These are phyloP conservation scores for Pichia rugopelliculosa DNA, from an alignment of 805 yeast genomes.

Conservation along the genomic window DNA sequence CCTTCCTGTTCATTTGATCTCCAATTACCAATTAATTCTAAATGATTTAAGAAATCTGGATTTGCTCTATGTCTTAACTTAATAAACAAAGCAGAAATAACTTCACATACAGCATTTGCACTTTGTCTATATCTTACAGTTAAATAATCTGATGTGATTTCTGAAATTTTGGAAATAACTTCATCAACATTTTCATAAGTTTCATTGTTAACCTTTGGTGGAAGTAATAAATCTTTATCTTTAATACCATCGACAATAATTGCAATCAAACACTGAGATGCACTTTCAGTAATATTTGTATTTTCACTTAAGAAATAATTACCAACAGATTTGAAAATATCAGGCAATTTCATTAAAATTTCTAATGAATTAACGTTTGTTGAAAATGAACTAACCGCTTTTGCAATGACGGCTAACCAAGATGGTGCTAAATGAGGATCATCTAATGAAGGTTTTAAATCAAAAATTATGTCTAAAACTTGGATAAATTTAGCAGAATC, in stretches of 20 bases:
- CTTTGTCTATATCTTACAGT: conserved; percentile 71
- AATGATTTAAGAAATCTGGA: conserved; percentile 60
- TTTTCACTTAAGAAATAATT: conserved; percentile 64
- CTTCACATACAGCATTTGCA: conserved; percentile 64
- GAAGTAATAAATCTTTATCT: conserved; percentile 48
- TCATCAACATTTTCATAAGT: conserved; percentile 51
- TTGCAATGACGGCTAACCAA: conserved; percentile 92
- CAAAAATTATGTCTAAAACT: conserved; percentile 65
- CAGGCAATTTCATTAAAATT: conserved; percentile 51
- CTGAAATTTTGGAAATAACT: conserved; percentile 43
- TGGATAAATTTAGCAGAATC: conserved; percentile 57
- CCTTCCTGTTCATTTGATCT: conserved; percentile 68
- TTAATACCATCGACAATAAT: conserved; percentile 61
- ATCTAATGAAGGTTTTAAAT: conserved; percentile 71
- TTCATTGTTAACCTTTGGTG: conserved; percentile 41
- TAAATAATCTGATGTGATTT: conserved; percentile 46
- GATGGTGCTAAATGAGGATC: conserved; percentile 86
- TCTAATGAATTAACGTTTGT: conserved; percentile 38
- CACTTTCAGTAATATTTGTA: conserved; percentile 58
- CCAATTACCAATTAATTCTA: conserved; percentile 77
- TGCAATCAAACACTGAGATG: conserved; percentile 83
- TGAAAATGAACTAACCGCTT: conserved; percentile 56
- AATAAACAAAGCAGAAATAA: conserved; percentile 53
- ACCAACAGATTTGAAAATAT: conserved; percentile 47
- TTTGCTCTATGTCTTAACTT: conserved; percentile 58